Evolutionary conservation across 176 grass and related monocot species (phyloP).

Genomic region (Cenchrus fungigraminus): DNA sequence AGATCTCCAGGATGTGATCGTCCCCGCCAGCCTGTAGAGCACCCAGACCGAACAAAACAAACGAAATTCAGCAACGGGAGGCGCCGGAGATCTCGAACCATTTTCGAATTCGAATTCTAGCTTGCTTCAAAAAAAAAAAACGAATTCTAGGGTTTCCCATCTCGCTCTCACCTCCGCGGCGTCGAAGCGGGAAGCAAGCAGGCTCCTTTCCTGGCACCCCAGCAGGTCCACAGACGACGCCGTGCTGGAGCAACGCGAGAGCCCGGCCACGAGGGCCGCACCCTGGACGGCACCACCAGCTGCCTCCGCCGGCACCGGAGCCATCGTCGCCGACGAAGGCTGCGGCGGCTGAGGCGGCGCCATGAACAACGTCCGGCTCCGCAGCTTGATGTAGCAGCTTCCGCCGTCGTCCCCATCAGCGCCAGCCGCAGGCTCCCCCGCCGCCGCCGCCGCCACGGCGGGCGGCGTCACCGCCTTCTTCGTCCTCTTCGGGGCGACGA

Average conservation of each 20-base stretch:
- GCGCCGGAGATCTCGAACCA: conserved; percentile 36
- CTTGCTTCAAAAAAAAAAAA: neutral
- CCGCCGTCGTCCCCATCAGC: conserved; percentile 2
- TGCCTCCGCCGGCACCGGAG: neutral
- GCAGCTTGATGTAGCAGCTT: conserved; percentile 66
- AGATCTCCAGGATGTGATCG: conserved; percentile 45
- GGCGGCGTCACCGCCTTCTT: conserved; percentile 26
- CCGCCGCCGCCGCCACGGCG: neutral
- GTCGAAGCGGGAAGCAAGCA: conserved; percentile 40
- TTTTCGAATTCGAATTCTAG: conserved; percentile 49
- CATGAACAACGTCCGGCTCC: conserved; percentile 80
- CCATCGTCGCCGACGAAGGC: neutral
- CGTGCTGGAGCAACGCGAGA: conserved; percentile 73
- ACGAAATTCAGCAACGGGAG: conserved; percentile 36
- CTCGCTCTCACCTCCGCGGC: conserved; percentile 54
- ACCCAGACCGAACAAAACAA: neutral
- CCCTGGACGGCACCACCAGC: neutral
- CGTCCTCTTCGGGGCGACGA: conserved; percentile 34
- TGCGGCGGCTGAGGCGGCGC: neutral
- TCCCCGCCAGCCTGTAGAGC: conserved; percentile 46
- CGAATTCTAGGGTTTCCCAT: conserved; percentile 41
- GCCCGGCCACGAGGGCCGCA: neutral
- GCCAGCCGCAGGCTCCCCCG: neutral
- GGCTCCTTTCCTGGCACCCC: conserved; percentile 9
- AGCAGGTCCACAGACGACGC: conserved; percentile 39